phyloP scores from a whole-genome alignment of 805 yeast genomes.

The Candida vaughaniae region DNA sequence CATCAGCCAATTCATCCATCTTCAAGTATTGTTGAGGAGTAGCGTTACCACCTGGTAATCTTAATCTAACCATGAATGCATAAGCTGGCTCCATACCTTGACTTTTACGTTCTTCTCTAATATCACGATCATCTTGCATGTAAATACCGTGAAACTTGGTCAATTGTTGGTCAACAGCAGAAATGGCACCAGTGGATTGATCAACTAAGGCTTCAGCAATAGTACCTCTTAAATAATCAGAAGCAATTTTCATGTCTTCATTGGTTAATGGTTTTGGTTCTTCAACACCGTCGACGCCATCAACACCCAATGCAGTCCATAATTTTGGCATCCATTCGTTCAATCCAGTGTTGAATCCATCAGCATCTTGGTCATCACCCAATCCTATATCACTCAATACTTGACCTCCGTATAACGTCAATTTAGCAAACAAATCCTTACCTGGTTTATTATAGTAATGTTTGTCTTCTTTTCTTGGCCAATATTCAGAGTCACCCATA shows the following conservation, averaged over 20 bases:
- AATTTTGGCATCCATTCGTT: constrained; percentile 78
- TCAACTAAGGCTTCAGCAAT: constrained; percentile 84
- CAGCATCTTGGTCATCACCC: constrained; percentile 98
- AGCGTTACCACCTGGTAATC: constrained; percentile 91
- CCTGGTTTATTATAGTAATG: constrained; percentile 93
- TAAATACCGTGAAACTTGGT: constrained; percentile 98
- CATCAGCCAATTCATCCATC: constrained; percentile 77
- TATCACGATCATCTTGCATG: constrained; percentile 98
- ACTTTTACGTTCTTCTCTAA: constrained; percentile 87
- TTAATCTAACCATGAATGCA: constrained; percentile 94
- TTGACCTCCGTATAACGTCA: constrained; percentile 70
- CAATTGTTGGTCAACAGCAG: constrained; percentile 87
- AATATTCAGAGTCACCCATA: constrained; percentile 80
- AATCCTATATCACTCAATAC: constrained; percentile 74
- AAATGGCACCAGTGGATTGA: constrained; percentile 83
- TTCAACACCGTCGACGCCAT: constrained; percentile 72
- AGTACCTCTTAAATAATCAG: constrained; percentile 89
- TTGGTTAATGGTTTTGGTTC: constrained; percentile 91
- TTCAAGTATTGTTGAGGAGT: constrained; percentile 87
- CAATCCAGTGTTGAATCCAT: constrained; percentile 91
- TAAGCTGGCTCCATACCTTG: constrained; percentile 95
- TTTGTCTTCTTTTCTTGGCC: constrained; percentile 97
- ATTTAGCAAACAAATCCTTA: constrained; percentile 64
- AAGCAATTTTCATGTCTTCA: constrained; percentile 89
- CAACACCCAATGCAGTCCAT: constrained; percentile 90